A percentile compares a stretch with the other conserved stretches of the same genome.
Evolutionary conservation across 257 asterid genomes (phyloP).

Genomic region (Solanum megistacrolobum): DNA sequence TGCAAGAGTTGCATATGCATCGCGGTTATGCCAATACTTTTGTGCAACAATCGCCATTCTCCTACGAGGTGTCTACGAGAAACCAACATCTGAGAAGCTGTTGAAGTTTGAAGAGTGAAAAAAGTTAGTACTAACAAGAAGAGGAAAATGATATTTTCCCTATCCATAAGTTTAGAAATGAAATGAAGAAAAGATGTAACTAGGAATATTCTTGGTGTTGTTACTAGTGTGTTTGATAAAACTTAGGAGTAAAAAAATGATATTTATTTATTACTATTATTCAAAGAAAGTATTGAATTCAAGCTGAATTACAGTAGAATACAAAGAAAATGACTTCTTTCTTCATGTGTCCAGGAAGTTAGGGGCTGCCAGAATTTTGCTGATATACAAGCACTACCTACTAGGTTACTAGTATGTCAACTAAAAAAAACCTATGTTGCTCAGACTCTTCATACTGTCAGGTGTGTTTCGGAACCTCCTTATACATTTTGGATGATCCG

Average conservation of each 20-base stretch:
- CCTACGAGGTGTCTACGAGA: too few relatives aligned
- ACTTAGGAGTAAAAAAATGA: not conserved
- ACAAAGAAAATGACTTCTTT: not conserved
- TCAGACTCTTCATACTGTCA: not conserved
- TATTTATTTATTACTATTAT: not conserved
- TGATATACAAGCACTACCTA: not conserved
- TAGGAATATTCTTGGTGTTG: not conserved
- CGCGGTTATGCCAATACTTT: too few relatives aligned
- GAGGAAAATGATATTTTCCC: not conserved
- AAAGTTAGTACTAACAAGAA: conserved; percentile 1
- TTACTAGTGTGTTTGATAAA: not conserved
- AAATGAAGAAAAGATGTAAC: not conserved
- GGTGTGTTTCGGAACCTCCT: not conserved
- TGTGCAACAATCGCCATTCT: too few relatives aligned
- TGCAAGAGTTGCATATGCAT: too few relatives aligned
- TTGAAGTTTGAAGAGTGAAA: not conserved
- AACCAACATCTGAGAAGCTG: too few relatives aligned
- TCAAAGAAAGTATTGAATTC: not conserved
- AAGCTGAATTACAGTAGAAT: not conserved
- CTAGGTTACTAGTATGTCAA: not conserved
- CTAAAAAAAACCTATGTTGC: not conserved
- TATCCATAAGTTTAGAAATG: not conserved
- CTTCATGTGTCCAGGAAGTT: not conserved
- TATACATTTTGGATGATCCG: not conserved
- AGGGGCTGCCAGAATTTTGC: not conserved